Evolutionary conservation across 2,329 filamentous ascomycete species (phyloP).

Genomic region (Ambrosiella cleistominuta): DNA sequence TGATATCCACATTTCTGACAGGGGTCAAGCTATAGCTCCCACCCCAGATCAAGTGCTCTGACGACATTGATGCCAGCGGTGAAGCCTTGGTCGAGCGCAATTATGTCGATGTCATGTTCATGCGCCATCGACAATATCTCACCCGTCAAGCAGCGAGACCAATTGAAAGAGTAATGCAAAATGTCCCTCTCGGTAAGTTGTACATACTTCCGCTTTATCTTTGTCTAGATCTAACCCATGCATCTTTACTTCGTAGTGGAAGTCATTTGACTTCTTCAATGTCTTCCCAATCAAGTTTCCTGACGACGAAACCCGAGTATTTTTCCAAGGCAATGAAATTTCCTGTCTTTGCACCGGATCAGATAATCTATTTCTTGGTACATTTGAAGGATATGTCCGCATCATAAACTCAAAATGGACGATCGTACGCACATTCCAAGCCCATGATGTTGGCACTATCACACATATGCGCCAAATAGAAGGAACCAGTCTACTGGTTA

Average conservation of each 20-base stretch:
- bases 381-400: slow-evolving; percentile 67
- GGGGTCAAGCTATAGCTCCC: neutral
- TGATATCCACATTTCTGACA: neutral
- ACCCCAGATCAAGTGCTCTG: neutral
- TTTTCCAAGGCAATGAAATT: slow-evolving; percentile 70
- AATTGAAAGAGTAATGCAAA: neutral
- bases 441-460: slow-evolving; percentile 62
- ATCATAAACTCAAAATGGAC: slow-evolving; percentile 81
- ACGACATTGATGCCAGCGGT: slow-evolving; percentile 1
- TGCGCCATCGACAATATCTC: neutral
- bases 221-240: neutral
- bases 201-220: neutral
- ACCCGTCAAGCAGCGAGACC: neutral
- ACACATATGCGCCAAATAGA: slow-evolving; percentile 87
- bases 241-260: slow-evolving; percentile 51
- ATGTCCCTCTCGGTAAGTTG: slow-evolving; percentile 12
- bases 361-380: slow-evolving; percentile 77
- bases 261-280: slow-evolving; percentile 99
- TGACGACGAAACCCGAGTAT: slow-evolving; percentile 59
- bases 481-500: slow-evolving; percentile 71
- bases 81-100: neutral
- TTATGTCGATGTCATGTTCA: neutral
- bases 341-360: slow-evolving; percentile 73
- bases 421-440: slow-evolving; percentile 69
- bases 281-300: slow-evolving; percentile 66